Evolutionary conservation across 192 early-diverging fungal species (phyloP).

Genomic region (Geranomyces michiganensis): DNA sequence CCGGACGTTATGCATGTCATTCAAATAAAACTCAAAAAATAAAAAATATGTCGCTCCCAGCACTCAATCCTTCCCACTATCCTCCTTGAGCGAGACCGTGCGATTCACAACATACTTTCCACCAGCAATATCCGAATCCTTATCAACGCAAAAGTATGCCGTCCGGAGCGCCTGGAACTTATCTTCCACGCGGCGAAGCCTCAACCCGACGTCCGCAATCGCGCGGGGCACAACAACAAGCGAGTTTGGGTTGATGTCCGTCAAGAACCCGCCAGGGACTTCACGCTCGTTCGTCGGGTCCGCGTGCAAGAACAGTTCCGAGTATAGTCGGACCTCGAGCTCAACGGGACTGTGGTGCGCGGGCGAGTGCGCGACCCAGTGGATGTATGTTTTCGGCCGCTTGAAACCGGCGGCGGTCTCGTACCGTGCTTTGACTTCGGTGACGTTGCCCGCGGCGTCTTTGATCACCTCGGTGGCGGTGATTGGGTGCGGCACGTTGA

Average conservation of each 20-base stretch:
- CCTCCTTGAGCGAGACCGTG: conserved; percentile 60
- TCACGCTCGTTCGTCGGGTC: conserved; percentile 80
- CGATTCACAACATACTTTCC: conserved; percentile 61
- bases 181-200: conserved; percentile 76
- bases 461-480: conserved; percentile 78
- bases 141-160: conserved; percentile 98
- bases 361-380: conserved; percentile 92
- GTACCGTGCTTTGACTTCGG: conserved; percentile 80
- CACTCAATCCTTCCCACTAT: conserved; percentile 50
- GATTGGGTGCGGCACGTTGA: conserved; percentile 86
- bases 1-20: too few species aligned
- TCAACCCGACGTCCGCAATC: conserved; percentile 82
- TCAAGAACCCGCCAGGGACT: conserved; percentile 88
- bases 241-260: conserved; percentile 83
- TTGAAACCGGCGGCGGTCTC: conserved; percentile 66
- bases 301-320: conserved; percentile 84
- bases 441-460: conserved; percentile 78
- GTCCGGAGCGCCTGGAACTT: conserved; percentile 94
- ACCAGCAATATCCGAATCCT: conserved; percentile 73
- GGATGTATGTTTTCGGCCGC: conserved; percentile 98
- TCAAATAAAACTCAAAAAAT: too few species aligned
- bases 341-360: conserved; percentile 81
- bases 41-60: not conserved
- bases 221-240: conserved; percentile 71
- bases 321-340: conserved; percentile 84